Evolutionary conservation across 352 stramenopile genomes (phyloP).

Genomic region (Phytophthora ramorum): DNA sequence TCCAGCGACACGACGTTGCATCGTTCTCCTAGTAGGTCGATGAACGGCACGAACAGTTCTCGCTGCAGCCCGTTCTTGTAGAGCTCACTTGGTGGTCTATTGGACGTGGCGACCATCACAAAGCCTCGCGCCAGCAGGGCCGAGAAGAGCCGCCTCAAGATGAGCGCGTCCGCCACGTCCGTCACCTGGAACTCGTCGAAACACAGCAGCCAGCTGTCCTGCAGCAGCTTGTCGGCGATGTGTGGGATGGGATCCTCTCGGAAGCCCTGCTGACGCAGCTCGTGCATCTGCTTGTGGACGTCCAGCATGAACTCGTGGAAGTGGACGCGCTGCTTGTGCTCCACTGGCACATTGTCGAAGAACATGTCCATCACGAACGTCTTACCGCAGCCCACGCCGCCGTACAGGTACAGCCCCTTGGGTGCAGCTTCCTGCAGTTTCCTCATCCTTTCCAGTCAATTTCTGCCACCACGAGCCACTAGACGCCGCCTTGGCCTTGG

Average conservation of each 20-base stretch:
- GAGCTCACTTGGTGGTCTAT: slow-evolving; percentile 92
- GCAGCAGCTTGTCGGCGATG: slow-evolving; percentile 88
- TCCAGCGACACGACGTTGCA: slow-evolving; percentile 86
- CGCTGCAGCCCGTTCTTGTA: slow-evolving; percentile 97
- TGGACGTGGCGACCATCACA: slow-evolving; percentile 97
- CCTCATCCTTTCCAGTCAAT: slow-evolving; percentile 40
- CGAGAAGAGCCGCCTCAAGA: slow-evolving; percentile 94
- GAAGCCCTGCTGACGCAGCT: slow-evolving; percentile 89
- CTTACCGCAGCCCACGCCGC: slow-evolving; percentile 95
- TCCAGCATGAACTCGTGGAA: slow-evolving; percentile 99
- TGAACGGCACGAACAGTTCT: slow-evolving; percentile 97
- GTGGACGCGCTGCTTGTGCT: slow-evolving; percentile 92
- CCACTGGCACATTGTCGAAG: slow-evolving; percentile 80
- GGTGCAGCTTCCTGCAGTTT: slow-evolving; percentile 49
- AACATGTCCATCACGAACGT: slow-evolving; percentile 98
- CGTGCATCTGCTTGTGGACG: slow-evolving; percentile 96
- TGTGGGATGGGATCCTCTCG: slow-evolving; percentile 81
- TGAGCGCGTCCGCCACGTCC: slow-evolving; percentile 97
- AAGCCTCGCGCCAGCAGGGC: slow-evolving; percentile 91
- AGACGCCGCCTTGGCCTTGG: slow-evolving; percentile 17
- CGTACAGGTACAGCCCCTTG: slow-evolving; percentile 96
- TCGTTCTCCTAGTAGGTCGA: slow-evolving; percentile 91
- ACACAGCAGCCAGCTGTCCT: slow-evolving; percentile 93
- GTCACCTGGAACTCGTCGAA: slow-evolving; percentile 99
- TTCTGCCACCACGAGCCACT: slow-evolving; percentile 62